Conservation (phyloP, 352 stramenopile species). For the Pythium insidiosum region DNA sequence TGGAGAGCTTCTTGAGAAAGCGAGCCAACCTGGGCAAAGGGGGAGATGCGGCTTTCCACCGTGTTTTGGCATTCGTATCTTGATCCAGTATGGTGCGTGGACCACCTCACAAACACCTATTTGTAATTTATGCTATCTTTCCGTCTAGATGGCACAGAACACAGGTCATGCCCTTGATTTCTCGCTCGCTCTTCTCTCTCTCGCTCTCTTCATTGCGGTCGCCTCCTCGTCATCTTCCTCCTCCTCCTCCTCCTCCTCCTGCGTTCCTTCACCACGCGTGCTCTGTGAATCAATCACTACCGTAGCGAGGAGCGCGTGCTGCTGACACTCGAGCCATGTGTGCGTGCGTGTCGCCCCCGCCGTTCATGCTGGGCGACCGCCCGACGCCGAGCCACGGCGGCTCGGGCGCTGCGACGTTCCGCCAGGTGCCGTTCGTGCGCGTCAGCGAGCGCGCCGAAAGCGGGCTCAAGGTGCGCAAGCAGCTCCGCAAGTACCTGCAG, state of each 20-base stretch:
- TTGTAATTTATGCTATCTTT: background rate
- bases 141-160: background rate
- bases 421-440: constrained; percentile 77
- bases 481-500: constrained; percentile 81
- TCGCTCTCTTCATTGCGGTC: too few species aligned
- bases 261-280: background rate
- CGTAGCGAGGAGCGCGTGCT: too few species aligned
- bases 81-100: too few species aligned
- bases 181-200: too few species aligned
- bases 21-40: background rate
- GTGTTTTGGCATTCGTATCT: too few species aligned
- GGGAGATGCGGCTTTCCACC: background rate
- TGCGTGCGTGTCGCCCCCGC: constrained; percentile 34
- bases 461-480: constrained; percentile 73
- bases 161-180: too few species aligned
- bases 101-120: background rate
- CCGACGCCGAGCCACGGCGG: constrained; percentile 46
- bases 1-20: too few species aligned
- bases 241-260: background rate
- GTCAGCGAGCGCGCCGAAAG: constrained; percentile 73
- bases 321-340: constrained; percentile 20
- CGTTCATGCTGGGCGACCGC: constrained; percentile 78
- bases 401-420: constrained; percentile 46
- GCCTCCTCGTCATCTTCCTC: too few species aligned
- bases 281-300: background rate